Evolutionary conservation across 2,329 filamentous ascomycete genomes (phyloP), one percentile per base, ranked within the genome.

Genomic region (Penicillium paneum): DNA sequence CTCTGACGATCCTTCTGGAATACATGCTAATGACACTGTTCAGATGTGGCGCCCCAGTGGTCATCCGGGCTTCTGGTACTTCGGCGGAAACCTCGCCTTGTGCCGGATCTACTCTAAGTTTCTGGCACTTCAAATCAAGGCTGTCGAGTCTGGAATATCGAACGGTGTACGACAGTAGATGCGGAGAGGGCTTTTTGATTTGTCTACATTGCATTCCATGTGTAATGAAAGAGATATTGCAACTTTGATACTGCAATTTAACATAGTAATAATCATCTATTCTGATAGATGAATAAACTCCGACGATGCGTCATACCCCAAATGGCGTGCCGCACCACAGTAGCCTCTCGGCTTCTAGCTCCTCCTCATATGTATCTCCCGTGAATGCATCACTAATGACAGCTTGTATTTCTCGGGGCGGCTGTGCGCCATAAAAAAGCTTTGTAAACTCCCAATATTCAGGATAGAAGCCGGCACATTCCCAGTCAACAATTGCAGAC

Each of bases 21-120:
- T 13, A 4, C 7, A 28, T 49, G 26, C 51, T 49, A 26, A 54
- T 31, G 11, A 24, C 1, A 8, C 5, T 36, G 8, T 17, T 8
- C 40, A 63, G 56, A 63, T 64, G 62, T 88, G 83, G 83, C 79
- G 81, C 54, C 74, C 74, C 17, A 85, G 78, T 21, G 84, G 84
- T 0, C 83, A 87, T 51, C 82, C 82, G 0, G 83, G 84, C 0
- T 83, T 88, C 55, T 88, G 84, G 85, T 83, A 83, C 59, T 83
- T 86, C 58, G 84, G 83, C 0, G 85, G 86, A 1, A 88, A 86
- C 57, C 64, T 88, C 35, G 83, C 83, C 0, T 68, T 87, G 48
- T 86, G 83, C 54, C 76, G 85, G 15, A 83, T 83, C 40, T 87
- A 78, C 60, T 87, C 84, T 0, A 79, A 77, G 50, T 66, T 76